Evolutionary conservation across 2,329 filamentous ascomycete species (phyloP), one percentile per base, ranked within the genome.

Genomic region (Hypocrella siamensis): DNA sequence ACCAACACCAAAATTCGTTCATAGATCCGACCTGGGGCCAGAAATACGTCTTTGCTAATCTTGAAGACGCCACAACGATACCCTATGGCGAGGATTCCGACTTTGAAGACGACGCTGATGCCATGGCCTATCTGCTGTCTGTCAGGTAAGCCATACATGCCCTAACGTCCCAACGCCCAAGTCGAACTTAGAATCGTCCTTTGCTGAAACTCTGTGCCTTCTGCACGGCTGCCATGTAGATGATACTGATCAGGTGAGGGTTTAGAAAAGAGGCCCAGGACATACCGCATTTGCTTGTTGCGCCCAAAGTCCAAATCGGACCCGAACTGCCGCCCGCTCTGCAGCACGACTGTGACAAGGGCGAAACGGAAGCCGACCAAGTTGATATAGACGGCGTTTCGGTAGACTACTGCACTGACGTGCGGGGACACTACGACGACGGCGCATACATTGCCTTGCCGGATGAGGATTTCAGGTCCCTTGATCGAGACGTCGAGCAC

Each of bases 371-470:
- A n/a, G n/a, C n/a, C n/a, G n/a, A n/a, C n/a, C n/a, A n/a, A n/a
- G n/a, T n/a, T 8, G 43, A 49, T n/a, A 17, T 41, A 12, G 32
- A 50, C 4, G 59, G 65, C 36, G 50, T 54, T 31, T 5, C 6
- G 18, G n/a, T 22, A 4, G 14, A 19, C 15, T 17, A 21, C 7
- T 11, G 17, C 22, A 12, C 49, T 46, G 19, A 60, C 67, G 26
- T 62, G 16, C 56, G 67, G 34, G 79, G 78, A 9, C 76, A 72
- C 46, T 90, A 82, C 49, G 60, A 74, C 12, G 81, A 93, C 42
- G 85, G 84, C 30, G 79, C 82, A 24, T 93, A 84, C 49, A 71
- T 78, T 17, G 79, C 75, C 4, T 61, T 66, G 3, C 65, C 70
- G 0, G 56, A 63, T 18, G 41, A 49, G 28, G 45, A 48, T 9